Evolutionary conservation across 306 rosid genomes (phyloP).

Genomic region (Luffa acutangula): DNA sequence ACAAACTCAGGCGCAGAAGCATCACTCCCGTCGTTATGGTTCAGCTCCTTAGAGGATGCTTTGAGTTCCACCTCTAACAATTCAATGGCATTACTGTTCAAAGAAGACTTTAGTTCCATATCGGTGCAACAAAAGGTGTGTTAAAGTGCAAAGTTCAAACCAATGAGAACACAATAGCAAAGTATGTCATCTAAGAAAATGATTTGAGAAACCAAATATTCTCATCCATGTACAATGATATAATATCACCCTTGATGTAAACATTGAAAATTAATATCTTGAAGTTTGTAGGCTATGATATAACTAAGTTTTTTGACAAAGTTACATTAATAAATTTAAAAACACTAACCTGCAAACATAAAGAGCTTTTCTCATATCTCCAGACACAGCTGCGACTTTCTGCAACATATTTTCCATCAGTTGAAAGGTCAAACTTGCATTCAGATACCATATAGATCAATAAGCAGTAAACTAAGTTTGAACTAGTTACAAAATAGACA

Average conservation of each 20-base stretch:
- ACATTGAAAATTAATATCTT: background rate
- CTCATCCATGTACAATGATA: background rate
- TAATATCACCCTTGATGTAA: background rate
- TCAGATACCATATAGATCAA: slow-evolving; percentile 1
- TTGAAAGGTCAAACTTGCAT: background rate
- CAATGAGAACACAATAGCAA: background rate
- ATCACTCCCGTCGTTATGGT: slow-evolving; percentile 20
- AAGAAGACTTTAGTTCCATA: background rate
- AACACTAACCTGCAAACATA: slow-evolving; percentile 63
- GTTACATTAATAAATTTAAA: background rate
- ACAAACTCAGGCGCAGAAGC: slow-evolving; percentile 19
- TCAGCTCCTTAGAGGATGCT: slow-evolving; percentile 29
- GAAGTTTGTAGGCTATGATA: background rate
- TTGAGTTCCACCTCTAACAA: slow-evolving; percentile 59
- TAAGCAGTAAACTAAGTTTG: background rate
- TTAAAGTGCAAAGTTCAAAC: background rate
- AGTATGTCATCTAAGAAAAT: background rate
- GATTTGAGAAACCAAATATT: background rate
- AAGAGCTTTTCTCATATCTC: slow-evolving; percentile 95
- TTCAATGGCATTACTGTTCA: slow-evolving; percentile 75
- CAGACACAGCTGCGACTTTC: slow-evolving; percentile 94
- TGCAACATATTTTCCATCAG: slow-evolving; percentile 21
- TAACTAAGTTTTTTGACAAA: background rate
- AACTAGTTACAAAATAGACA: background rate
- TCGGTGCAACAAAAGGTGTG: background rate